Base-by-base conservation (phyloP, 2,329 filamentous ascomycete species). In the Phyllosticta ampelicida region DNA sequence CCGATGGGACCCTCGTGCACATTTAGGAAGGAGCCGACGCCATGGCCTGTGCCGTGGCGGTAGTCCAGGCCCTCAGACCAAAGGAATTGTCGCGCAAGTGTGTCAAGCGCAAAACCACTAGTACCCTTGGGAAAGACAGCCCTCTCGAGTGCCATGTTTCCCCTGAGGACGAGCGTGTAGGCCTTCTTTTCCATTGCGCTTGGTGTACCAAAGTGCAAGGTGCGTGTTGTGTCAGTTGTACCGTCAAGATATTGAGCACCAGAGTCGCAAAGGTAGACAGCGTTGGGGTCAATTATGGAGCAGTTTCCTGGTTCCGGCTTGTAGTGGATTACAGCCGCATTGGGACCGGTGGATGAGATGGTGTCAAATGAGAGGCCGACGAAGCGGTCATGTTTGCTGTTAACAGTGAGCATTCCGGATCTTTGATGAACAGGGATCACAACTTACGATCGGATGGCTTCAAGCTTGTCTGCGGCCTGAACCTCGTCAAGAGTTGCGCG, bases 1-100 rank as follows among this genome's bases (percentile, higher is more conserved):
- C 94, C 94, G 61, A 99, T 95, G 1, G 94, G 94, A 0, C 94
- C 94, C 74, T 99, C 94, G 70, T 99, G 94, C 0, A 99, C 94
- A 64, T 99, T 99, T 64, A 99, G 76, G 73, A 86, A 99, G 1
- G 90, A 96, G 26, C 94, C 94, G 36, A 99, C 88, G 50, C 94
- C 94, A 70, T 99, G 94, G 9, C 94, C 94, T 4, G 94, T 99
- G 59, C 94, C 94, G 70, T 99, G 94, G 44, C 94, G 84, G 73
- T 96, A 99, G 70, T 99, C 94, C 11, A 99, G 78, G 0, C 94
- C 94, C 67, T 92, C 81, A 68, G 89, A 87, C 94, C 94, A 99
- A 60, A 99, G 80, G 67, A 89, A 88, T 67, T 99, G 94, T 58
- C 94, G 85, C 13, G 94, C 94, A 56, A 97, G 77, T 6, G 83